Evolutionary conservation across 2,329 filamentous ascomycete genomes (phyloP).

Genomic region (Ophiostoma sp.): DNA sequence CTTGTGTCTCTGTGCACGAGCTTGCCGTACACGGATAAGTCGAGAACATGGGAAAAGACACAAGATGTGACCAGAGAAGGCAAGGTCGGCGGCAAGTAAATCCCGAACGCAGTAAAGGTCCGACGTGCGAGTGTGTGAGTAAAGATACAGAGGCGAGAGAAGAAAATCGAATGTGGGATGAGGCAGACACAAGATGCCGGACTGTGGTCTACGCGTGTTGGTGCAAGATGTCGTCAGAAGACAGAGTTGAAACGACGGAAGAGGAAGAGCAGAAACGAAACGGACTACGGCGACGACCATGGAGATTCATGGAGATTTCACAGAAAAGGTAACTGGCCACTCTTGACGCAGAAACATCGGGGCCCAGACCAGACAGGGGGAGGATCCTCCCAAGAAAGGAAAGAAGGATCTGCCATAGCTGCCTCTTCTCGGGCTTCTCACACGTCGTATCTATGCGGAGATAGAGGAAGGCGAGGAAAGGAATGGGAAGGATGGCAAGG

Average conservation of each 20-base stretch:
- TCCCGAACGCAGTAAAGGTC: neutral
- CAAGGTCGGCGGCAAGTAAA: neutral
- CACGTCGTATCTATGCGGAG: constrained; percentile 9
- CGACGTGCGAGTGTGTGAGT: too few species aligned
- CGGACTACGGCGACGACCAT: neutral
- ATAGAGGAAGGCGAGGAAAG: neutral
- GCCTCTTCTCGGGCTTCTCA: neutral
- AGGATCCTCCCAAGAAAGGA: constrained; percentile 12
- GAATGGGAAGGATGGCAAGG: neutral
- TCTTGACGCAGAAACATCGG: neutral
- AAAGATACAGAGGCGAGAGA: neutral
- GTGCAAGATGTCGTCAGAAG: neutral
- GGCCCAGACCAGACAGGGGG: neutral
- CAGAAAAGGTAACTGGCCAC: neutral
- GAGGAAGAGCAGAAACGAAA: neutral
- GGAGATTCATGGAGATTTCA: neutral
- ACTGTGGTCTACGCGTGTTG: neutral
- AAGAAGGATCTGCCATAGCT: constrained; percentile 8
- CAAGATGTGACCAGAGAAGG: neutral
- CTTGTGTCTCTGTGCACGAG: neutral
- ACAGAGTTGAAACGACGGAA: neutral
- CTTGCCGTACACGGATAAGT: neutral
- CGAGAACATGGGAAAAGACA: neutral
- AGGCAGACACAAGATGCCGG: neutral
- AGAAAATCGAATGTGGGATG: neutral